phyloP scores from a whole-genome alignment of 495 filamentous ascomycete species.

The Polyplosphaeria fusca region DNA sequence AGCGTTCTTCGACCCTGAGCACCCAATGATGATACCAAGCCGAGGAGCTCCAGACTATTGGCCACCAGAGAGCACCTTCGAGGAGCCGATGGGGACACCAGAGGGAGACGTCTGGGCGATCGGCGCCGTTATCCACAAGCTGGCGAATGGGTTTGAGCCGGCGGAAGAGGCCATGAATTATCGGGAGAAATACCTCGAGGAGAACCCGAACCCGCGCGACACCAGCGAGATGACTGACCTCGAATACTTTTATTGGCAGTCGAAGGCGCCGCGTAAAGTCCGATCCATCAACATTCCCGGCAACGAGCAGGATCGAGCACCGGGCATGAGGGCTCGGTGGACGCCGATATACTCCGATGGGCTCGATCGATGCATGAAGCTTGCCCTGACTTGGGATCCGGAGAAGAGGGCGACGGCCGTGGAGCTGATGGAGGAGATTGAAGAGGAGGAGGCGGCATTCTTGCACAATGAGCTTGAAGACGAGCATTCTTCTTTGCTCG shows the following conservation, averaged over 20 bases:
- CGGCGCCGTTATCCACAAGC: slow-evolving; percentile 12
- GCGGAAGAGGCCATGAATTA: background rate
- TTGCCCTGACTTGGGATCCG: background rate
- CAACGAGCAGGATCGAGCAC: background rate
- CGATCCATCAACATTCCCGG: background rate
- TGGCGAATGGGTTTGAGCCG: slow-evolving; percentile 11
- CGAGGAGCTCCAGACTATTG: slow-evolving; percentile 4
- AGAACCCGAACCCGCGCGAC: background rate
- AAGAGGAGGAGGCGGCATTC: slow-evolving; percentile 1
- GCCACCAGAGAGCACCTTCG: slow-evolving; percentile 21
- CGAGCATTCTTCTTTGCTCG: background rate
- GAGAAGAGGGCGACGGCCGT: background rate
- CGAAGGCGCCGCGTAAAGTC: background rate
- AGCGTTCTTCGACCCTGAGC: background rate
- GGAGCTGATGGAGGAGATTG: background rate
- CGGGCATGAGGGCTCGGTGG: background rate
- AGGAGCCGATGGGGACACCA: background rate
- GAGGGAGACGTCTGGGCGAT: slow-evolving; percentile 25
- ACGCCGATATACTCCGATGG: background rate
- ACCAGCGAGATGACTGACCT: background rate
- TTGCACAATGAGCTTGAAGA: background rate
- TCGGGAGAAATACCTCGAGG: background rate
- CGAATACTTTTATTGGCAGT: background rate
- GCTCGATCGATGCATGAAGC: slow-evolving; percentile 8
- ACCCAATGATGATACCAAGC: background rate